Evolutionary conservation across 306 rosid genomes (phyloP).

Genomic region (Fragaria vesca): DNA sequence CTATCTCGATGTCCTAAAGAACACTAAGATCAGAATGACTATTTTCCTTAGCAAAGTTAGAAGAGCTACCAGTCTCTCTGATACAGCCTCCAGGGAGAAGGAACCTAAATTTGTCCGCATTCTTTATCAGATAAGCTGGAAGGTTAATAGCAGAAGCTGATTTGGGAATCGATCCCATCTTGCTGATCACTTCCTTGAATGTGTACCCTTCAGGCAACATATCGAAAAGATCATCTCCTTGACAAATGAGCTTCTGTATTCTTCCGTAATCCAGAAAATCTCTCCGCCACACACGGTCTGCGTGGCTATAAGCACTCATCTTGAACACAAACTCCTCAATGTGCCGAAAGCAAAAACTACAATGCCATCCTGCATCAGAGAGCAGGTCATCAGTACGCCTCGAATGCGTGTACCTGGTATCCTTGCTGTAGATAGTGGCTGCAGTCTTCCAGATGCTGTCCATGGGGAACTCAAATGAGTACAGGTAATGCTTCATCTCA

Average conservation of each 20-base stretch:
- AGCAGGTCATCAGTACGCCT: conserved; percentile 54
- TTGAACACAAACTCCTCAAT: conserved; percentile 77
- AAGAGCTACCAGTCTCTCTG: conserved; percentile 33
- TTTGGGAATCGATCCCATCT: conserved; percentile 79
- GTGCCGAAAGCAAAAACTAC: conserved; percentile 79
- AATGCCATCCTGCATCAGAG: conserved; percentile 93
- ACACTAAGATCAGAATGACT: background rate
- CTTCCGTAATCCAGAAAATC: conserved; percentile 64
- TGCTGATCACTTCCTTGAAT: conserved; percentile 69
- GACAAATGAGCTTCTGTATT: conserved; percentile 69
- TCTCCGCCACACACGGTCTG: conserved; percentile 37
- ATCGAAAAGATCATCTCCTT: conserved; percentile 70
- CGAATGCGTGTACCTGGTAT: conserved; percentile 56
- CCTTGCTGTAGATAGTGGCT: conserved; percentile 46
- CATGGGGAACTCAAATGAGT: conserved; percentile 84
- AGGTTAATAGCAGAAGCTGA: conserved; percentile 83
- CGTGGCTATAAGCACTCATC: conserved; percentile 93
- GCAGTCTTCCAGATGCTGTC: conserved; percentile 94
- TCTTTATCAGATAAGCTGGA: conserved; percentile 62
- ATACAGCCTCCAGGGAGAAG: conserved; percentile 92
- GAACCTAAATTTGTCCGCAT: conserved; percentile 50
- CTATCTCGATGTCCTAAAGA: background rate
- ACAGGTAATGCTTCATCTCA: conserved; percentile 79
- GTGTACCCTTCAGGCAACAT: conserved; percentile 92
- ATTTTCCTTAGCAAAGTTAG: background rate